Conservation (phyloP, 1,284 basidiomycete species). For the Papiliotrema nemorosa region DNA sequence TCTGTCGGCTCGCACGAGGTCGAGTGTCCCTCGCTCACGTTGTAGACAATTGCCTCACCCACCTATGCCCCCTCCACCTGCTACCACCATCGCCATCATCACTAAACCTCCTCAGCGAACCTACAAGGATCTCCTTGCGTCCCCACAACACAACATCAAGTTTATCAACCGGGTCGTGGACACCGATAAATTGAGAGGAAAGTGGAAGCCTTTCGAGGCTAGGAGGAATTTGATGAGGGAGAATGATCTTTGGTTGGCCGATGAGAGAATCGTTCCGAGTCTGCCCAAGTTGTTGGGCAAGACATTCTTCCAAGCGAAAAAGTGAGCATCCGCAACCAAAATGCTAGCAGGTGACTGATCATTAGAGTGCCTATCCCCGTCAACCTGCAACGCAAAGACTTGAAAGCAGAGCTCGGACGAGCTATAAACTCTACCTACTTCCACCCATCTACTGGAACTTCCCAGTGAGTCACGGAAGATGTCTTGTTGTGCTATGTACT, state of each 20-base stretch:
- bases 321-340: slow-evolving; percentile 57
- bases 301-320: slow-evolving; percentile 91
- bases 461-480: slow-evolving; percentile 60
- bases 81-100: slow-evolving; percentile 78
- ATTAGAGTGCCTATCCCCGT: slow-evolving; percentile 96
- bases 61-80: slow-evolving; percentile 66
- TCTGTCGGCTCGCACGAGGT: not conserved
- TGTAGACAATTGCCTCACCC: slow-evolving; percentile 62
- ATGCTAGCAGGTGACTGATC: no score
- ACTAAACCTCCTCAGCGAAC: slow-evolving; percentile 93
- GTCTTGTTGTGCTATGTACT: not conserved
- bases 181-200: slow-evolving; percentile 80
- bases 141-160: slow-evolving; percentile 62
- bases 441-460: slow-evolving; percentile 88
- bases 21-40: not conserved
- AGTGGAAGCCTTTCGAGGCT: slow-evolving; percentile 90
- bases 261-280: slow-evolving; percentile 82
- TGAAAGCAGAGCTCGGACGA: slow-evolving; percentile 83
- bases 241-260: slow-evolving; percentile 88
- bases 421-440: slow-evolving; percentile 91
- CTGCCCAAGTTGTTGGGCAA: slow-evolving; percentile 83
- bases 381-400: slow-evolving; percentile 73
- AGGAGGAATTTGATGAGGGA: slow-evolving; percentile 78
- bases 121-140: slow-evolving; percentile 87
- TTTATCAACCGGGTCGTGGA: slow-evolving; percentile 93